Base-by-base conservation (phyloP, 1,139 yeast genomes). In the Kurtzmaniella quercitrusa region DNA sequence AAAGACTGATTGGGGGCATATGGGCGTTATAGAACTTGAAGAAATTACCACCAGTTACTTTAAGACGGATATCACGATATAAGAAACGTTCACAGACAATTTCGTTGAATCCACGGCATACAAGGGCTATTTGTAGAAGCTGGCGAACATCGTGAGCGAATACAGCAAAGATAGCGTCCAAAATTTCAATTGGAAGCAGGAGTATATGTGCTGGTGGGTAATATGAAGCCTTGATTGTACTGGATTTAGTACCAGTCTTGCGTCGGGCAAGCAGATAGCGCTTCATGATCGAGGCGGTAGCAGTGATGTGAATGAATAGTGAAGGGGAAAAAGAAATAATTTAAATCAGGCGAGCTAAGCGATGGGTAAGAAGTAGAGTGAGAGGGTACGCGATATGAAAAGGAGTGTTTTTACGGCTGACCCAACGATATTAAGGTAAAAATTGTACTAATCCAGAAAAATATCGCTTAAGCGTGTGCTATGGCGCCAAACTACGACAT, bases 171-270 rank as follows among this genome's bases (percentile, higher is more conserved):
- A 75, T 63, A 36, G 59, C 56, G 18, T 64, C 48, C 4, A 74
- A 49, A 5, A 76, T 56, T 49, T 75, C 81, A 16, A 59, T 48
- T 3, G 80, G 80, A 19, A 71, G 52, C n/a, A 71, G 66, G 45
- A 60, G 61, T 7, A 71, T 21, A 46, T 70, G 76, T 5, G 45
- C 42, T 6, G 45, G 34, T 1, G 64, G 63, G 45, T 71, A 70
- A 47, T 50, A 6, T 9, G 30, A 26, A 14, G 30, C n/a, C 30
- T 3, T 46, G 23, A 22, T 39, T 45, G 21, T 37, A 26, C 21
- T 26, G n/a, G n/a, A 26, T 26, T 5, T 26, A 14, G 30, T 9
- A 9, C 38, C 38, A 41, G 46, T 42, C 28, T 41, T 43, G 3
- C 30, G 30, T 26, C 30, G 5, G n/a, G 30, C 30, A 6, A 26